Percentiles rank a stretch among this genome's conserved stretches.
phyloP scores from a whole-genome alignment of 2,329 filamentous ascomycete species.

The Penicillium olsonii region DNA sequence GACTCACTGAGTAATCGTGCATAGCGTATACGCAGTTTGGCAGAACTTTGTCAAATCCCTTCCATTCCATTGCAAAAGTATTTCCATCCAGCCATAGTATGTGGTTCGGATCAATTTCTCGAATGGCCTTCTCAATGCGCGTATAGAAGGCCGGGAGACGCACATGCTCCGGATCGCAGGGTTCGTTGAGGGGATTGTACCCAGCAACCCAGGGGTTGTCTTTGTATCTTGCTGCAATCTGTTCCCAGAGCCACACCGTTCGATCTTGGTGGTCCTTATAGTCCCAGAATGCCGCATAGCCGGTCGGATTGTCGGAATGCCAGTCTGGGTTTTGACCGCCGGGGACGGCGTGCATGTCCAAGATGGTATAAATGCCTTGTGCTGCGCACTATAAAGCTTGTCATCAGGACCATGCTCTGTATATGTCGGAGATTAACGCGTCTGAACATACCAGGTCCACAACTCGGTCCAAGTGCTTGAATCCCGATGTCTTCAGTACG shows the following conservation, averaged over 20 bases:
- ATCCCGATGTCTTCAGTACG: conserved; percentile 48
- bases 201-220: conserved; percentile 52
- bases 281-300: conserved; percentile 53
- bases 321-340: conserved; percentile 55
- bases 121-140: conserved; percentile 49
- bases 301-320: conserved; percentile 52
- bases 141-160: conserved; percentile 51
- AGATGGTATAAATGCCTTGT: conserved; percentile 53
- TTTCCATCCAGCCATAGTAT: conserved; percentile 51
- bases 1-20: conserved; percentile 44
- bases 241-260: conserved; percentile 52
- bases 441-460: conserved; percentile 39
- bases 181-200: conserved; percentile 57
- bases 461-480: conserved; percentile 52
- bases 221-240: conserved; percentile 49
- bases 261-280: conserved; percentile 54
- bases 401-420: background rate
- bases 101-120: conserved; percentile 48
- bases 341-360: conserved; percentile 53
- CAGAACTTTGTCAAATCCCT: conserved; percentile 44
- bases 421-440: no score
- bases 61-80: conserved; percentile 50
- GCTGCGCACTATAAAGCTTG: conserved; percentile 39
- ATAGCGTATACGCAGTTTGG: conserved; percentile 51
- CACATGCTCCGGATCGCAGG: conserved; percentile 50